Conservation (phyloP, 2,329 filamentous ascomycete genomes). For the Mycocentrospora acerina region DNA sequence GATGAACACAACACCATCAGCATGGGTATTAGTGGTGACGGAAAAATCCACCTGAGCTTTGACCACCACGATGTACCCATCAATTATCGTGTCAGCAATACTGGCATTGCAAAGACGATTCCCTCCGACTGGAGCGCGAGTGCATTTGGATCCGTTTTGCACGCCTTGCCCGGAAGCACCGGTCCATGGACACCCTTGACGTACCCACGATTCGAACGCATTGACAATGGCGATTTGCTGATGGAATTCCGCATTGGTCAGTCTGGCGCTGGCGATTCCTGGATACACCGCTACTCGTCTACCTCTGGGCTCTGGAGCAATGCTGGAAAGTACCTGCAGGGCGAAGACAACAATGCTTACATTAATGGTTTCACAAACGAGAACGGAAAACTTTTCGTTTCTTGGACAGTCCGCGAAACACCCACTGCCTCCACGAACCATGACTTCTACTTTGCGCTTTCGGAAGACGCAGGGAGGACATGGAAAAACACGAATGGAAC, state of each 20-base stretch:
- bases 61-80: slow-evolving; percentile 51
- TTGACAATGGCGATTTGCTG: slow-evolving; percentile 44
- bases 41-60: slow-evolving; percentile 56
- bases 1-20: slow-evolving; percentile 58
- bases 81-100: slow-evolving; percentile 36
- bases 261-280: slow-evolving; percentile 53
- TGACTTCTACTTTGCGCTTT: slow-evolving; percentile 53
- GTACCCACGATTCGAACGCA: slow-evolving; percentile 52
- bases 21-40: slow-evolving; percentile 54
- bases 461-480: slow-evolving; percentile 46
- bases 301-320: slow-evolving; percentile 40
- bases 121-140: slow-evolving; percentile 29
- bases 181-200: slow-evolving; percentile 46
- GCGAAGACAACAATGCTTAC: slow-evolving; percentile 54
- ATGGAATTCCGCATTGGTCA: slow-evolving; percentile 56
- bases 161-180: slow-evolving; percentile 31
- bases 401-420: slow-evolving; percentile 55
- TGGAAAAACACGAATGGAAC: slow-evolving; percentile 48
- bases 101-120: slow-evolving; percentile 33
- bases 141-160: slow-evolving; percentile 31
- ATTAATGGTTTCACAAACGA: slow-evolving; percentile 51
- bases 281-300: slow-evolving; percentile 49
- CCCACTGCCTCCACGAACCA: slow-evolving; percentile 52
- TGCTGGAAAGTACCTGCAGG: slow-evolving; percentile 48
- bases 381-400: slow-evolving; percentile 44